phyloP scores from a whole-genome alignment of 192 early-diverging fungal species.

The Backusella psychrophila region DNA sequence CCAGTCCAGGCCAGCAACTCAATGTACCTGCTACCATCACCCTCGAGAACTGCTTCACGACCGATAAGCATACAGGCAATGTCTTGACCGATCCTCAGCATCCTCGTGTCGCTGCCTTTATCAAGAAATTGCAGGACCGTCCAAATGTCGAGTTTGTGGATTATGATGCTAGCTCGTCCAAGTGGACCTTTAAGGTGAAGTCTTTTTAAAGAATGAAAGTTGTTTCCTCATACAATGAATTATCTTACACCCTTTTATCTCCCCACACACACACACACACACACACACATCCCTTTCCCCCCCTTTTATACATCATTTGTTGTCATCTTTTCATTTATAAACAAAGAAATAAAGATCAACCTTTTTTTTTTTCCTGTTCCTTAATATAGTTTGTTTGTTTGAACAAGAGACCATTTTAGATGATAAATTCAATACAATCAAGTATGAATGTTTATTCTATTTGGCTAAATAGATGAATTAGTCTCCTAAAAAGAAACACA shows the following conservation, averaged over 20 bases:
- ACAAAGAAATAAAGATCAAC: conserved; percentile 1
- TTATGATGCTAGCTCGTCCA: conserved; percentile 68
- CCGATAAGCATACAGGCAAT: conserved; percentile 73
- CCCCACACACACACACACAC: no score
- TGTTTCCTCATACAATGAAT: no score
- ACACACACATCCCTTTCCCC: neutral
- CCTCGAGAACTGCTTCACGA: conserved; percentile 79
- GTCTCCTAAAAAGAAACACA: no score
- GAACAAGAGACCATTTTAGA: no score
- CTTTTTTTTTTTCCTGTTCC: neutral
- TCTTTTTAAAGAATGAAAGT: conserved; percentile 53
- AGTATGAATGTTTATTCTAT: no score
- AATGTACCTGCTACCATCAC: conserved; percentile 84
- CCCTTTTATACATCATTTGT: neutral
- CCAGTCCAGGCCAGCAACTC: conserved; percentile 79
- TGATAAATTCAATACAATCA: no score
- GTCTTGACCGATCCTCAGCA: conserved; percentile 67
- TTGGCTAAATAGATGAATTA: no score
- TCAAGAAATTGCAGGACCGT: conserved; percentile 67
- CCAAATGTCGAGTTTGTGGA: conserved; percentile 78
- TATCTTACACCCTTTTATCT: no score
- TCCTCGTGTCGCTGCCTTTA: conserved; percentile 63
- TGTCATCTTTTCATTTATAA: neutral
- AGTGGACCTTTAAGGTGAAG: conserved; percentile 91
- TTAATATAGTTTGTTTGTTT: no score